A percentile compares a stretch with the other conserved stretches of the same genome.
Conservation (phyloP, 345 rosid species). For the Heritiera fomes region DNA sequence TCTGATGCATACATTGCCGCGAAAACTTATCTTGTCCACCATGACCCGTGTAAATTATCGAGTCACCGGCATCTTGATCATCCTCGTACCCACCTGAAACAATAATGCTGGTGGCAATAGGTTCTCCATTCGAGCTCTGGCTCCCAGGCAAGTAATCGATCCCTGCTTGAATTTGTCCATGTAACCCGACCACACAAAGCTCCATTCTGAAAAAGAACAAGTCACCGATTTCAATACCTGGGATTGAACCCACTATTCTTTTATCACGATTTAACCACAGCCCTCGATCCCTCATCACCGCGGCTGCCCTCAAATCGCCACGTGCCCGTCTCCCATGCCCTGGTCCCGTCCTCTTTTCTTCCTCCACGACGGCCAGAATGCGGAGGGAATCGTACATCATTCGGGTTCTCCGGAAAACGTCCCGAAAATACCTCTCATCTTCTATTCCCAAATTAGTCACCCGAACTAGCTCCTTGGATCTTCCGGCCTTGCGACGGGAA, state of each 20-base stretch:
- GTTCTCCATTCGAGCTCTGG: slow-evolving; percentile 74
- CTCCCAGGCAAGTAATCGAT: slow-evolving; percentile 69
- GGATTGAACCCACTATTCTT: slow-evolving; percentile 80
- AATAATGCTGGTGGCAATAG: slow-evolving; percentile 83
- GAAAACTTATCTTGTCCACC: slow-evolving; percentile 81
- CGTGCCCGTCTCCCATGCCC: slow-evolving; percentile 42
- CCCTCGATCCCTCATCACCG: slow-evolving; percentile 55
- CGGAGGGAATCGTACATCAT: slow-evolving; percentile 68
- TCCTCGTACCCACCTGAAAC: slow-evolving; percentile 92
- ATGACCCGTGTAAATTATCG: slow-evolving; percentile 73
- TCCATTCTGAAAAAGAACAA: slow-evolving; percentile 82
- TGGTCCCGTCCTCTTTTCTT: slow-evolving; percentile 34
- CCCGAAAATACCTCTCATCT: slow-evolving; percentile 61
- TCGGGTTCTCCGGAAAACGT: slow-evolving; percentile 57
- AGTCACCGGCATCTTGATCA: slow-evolving; percentile 75
- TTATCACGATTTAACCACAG: slow-evolving; percentile 82
- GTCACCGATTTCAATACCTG: slow-evolving; percentile 79
- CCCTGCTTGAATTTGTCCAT: slow-evolving; percentile 86
- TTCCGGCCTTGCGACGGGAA: slow-evolving; percentile 32
- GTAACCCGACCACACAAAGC: slow-evolving; percentile 71
- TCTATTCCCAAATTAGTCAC: slow-evolving; percentile 61
- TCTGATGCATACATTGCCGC: slow-evolving; percentile 70
- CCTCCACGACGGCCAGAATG: slow-evolving; percentile 45
- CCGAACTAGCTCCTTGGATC: slow-evolving; percentile 80
- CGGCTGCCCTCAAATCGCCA: slow-evolving; percentile 58